Evolutionary conservation across 2,329 filamentous ascomycete genomes (phyloP), one percentile per base, ranked within the genome.

Genomic region (Decorospora gaudefroyi): DNA sequence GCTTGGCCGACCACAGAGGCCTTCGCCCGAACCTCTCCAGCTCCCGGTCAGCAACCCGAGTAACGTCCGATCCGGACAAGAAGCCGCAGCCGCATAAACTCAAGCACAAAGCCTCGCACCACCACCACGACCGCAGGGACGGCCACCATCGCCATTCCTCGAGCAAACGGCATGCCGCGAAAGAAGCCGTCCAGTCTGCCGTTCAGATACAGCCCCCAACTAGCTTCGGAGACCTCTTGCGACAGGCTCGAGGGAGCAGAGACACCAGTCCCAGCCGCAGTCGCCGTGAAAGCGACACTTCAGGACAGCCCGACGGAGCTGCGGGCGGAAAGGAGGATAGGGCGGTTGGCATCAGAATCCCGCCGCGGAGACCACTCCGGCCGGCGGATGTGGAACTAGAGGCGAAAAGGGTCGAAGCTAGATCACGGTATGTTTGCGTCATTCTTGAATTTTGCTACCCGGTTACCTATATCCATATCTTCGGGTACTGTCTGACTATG

Each of bases 131-230:
- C 39, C 52, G 72, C 19, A 59, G 49, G 31, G 50, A 57, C 18
- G 55, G 64, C 38, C 61, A 64, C 16, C 57, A 64, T 32, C 55
- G 57, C 16, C 63, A 65, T 39, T 54, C 58, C 46, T 65, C 64
- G 25, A 55, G 58, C 31, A 46, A 46, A 9, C 64, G 67, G 26
- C 63, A 76, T 45, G 59, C 49, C 4, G 70, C 61, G 9, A 75
- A 72, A 52, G 72, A 74, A 46, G 69, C 67, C 1, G 70, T 74
- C 19, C 72, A 75, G 47, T 75, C 72, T 12, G 73, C 73, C 7
- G 66, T 74, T 4, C 72, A 75, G 47, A 62, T 74, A 26, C 68
- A 72, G 42, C 69, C 72, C 4, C 73, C 73, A 1, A 71, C 73
- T 10, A 73, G 70, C 55, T 74, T 76, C 49, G 73, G 73, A 21